A percentile compares a stretch with the other conserved stretches of the same genome.
Conservation (phyloP, 148 eudicot species). For the Nepenthes mirabilis region DNA sequence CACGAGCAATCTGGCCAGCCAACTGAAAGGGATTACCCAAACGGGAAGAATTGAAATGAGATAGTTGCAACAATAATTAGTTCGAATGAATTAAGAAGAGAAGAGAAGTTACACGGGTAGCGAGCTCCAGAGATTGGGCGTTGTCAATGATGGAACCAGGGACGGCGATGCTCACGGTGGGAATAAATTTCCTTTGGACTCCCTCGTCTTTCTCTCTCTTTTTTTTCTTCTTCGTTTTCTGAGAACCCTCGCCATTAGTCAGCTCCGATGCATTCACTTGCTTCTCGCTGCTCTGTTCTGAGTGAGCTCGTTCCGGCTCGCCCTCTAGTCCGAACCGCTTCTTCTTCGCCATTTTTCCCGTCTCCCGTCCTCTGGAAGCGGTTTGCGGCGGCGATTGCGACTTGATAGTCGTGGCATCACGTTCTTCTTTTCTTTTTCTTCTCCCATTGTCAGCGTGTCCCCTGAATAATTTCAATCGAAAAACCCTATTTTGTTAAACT, state of each 20-base stretch:
- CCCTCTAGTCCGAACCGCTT: slow-evolving; percentile 14
- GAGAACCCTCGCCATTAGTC: slow-evolving; percentile 20
- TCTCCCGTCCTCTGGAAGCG: background rate
- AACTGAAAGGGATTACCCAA: slow-evolving; percentile 32
- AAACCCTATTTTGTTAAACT: too few relatives aligned
- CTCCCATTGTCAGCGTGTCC: too few relatives aligned
- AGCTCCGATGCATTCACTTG: slow-evolving; percentile 2
- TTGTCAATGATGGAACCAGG: slow-evolving; percentile 79
- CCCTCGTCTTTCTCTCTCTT: slow-evolving; percentile 10
- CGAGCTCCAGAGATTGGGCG: slow-evolving; percentile 88
- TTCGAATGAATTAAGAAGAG: too few relatives aligned
- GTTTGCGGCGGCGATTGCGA: background rate
- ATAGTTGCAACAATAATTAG: background rate
- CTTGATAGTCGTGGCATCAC: too few relatives aligned
- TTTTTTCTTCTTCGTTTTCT: slow-evolving; percentile 24
- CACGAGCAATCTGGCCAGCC: slow-evolving; percentile 98
- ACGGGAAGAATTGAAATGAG: background rate
- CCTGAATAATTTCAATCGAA: too few relatives aligned
- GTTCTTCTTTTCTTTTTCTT: too few relatives aligned
- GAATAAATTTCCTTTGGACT: slow-evolving; percentile 11
- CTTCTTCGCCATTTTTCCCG: slow-evolving; percentile 18
- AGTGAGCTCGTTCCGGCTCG: slow-evolving; percentile 9
- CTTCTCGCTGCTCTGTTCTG: background rate
- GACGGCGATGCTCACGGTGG: slow-evolving; percentile 65
- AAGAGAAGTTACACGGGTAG: slow-evolving; percentile 57